phyloP scores from a whole-genome alignment of 2,329 filamentous ascomycete genomes.

The Verticillium albo-atrum region DNA sequence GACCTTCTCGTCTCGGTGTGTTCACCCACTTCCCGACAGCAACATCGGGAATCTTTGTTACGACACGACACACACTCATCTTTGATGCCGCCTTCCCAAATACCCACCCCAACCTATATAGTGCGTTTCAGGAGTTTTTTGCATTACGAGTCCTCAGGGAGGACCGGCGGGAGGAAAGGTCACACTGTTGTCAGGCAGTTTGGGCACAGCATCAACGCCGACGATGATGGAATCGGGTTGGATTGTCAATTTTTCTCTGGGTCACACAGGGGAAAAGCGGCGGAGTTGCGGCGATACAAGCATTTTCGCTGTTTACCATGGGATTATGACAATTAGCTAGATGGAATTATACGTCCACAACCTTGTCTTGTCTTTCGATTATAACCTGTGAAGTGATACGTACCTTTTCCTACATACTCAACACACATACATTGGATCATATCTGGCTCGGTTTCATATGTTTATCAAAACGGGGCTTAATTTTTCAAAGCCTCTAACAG shows the following conservation, averaged over 20 bases:
- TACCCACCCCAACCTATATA: background rate
- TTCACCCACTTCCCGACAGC: background rate
- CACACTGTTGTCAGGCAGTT: background rate
- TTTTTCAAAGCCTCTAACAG: too few relatives aligned
- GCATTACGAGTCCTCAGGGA: background rate
- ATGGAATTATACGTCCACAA: constrained; percentile 59
- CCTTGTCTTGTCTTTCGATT: constrained; percentile 48
- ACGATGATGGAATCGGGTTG: constrained; percentile 5
- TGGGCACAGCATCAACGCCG: background rate
- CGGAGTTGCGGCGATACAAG: constrained; percentile 14
- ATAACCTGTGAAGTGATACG: too few relatives aligned
- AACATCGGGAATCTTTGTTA: background rate
- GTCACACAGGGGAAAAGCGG: constrained; percentile 11
- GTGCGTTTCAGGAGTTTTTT: background rate
- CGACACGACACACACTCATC: background rate
- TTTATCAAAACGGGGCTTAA: too few relatives aligned
- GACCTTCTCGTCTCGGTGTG: background rate
- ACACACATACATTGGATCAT: too few relatives aligned
- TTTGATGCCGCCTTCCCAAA: background rate
- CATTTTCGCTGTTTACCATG: constrained; percentile 6
- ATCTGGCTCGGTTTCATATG: too few relatives aligned
- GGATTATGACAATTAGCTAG: constrained; percentile 10
- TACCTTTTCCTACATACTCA: too few relatives aligned
- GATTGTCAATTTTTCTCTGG: constrained; percentile 10
- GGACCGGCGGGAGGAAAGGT: background rate